These are phyloP conservation scores for Rhinocladiella similis DNA, from an alignment of 2,329 filamentous ascomycete species.

Conservation along the genomic window DNA sequence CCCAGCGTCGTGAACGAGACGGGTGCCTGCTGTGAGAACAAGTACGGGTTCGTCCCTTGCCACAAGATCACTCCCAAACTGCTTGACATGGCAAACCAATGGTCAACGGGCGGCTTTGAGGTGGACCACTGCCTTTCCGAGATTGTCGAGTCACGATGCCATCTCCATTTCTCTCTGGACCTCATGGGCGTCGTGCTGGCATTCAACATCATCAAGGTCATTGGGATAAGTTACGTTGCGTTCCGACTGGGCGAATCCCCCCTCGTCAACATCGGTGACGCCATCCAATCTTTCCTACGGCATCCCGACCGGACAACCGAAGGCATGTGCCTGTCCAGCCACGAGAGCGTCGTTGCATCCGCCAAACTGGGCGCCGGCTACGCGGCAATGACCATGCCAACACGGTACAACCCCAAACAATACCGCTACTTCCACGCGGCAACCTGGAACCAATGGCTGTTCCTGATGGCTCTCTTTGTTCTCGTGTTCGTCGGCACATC, in stretches of 20 bases:
- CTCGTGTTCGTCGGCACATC: constrained; percentile 17
- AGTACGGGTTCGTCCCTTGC: constrained; percentile 21
- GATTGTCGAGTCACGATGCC: constrained; percentile 21
- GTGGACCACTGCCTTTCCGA: constrained; percentile 29
- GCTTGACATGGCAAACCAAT: constrained; percentile 16
- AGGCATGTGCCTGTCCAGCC: constrained; percentile 30
- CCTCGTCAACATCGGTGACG: constrained; percentile 39
- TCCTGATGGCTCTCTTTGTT: constrained; percentile 14
- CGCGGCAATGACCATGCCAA: constrained; percentile 5
- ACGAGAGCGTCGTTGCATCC: constrained; percentile 19
- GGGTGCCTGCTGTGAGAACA: constrained; percentile 17
- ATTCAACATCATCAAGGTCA: constrained; percentile 27
- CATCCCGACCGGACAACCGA: constrained; percentile 34
- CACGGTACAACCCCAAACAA: constrained; percentile 17
- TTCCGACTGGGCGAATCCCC: constrained; percentile 23
- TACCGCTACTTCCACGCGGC: constrained; percentile 22
- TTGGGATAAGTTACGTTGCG: constrained; percentile 23
- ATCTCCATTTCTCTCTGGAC: constrained; percentile 26
- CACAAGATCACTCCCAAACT: constrained; percentile 22
- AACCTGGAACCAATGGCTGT: constrained; percentile 27
- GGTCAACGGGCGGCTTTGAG: constrained; percentile 18
- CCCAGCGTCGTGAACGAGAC: constrained; percentile 21
- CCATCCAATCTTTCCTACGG: constrained; percentile 39
- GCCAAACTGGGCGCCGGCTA: constrained; percentile 13
- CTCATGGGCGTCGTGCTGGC: constrained; percentile 27